These are phyloP conservation scores for Gossypium trilobum DNA, from an alignment of 441 rosid species.

Conservation along the genomic window DNA sequence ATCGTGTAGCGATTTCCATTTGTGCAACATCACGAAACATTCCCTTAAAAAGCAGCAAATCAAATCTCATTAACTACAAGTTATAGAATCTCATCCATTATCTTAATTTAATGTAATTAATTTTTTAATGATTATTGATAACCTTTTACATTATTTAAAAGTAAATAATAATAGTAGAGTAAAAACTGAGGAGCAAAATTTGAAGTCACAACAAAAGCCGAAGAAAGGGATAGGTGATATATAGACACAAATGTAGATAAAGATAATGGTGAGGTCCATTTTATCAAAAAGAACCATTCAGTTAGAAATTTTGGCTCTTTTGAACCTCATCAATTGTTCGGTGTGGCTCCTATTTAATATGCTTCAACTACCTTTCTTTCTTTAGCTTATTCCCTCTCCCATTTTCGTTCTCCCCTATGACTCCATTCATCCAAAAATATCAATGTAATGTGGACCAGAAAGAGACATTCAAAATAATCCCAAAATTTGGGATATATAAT, in stretches of 20 bases:
- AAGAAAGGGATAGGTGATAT: constrained; percentile 6
- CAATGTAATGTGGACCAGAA: background rate
- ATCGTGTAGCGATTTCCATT: no score
- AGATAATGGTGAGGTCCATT: constrained; percentile 33
- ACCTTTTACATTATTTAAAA: background rate
- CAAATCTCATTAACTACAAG: no score
- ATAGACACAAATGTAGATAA: constrained; percentile 10
- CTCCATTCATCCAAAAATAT: background rate
- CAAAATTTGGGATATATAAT: background rate
- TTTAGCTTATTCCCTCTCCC: background rate
- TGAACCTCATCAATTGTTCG: constrained; percentile 22
- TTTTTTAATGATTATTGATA: background rate
- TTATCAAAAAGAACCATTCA: constrained; percentile 22
- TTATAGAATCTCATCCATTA: no score
- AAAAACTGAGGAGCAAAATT: background rate
- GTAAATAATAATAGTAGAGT: background rate
- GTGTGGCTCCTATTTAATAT: constrained; percentile 20
- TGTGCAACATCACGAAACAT: no score
- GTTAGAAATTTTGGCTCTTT: constrained; percentile 30
- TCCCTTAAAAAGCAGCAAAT: no score
- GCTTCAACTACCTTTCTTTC: background rate
- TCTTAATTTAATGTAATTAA: no score
- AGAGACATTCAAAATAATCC: background rate
- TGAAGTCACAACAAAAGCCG: background rate
- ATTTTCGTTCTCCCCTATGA: background rate